These are phyloP conservation scores for Polyporus tsugae DNA, from an alignment of 1,284 basidiomycete species.

Conservation along the genomic window DNA sequence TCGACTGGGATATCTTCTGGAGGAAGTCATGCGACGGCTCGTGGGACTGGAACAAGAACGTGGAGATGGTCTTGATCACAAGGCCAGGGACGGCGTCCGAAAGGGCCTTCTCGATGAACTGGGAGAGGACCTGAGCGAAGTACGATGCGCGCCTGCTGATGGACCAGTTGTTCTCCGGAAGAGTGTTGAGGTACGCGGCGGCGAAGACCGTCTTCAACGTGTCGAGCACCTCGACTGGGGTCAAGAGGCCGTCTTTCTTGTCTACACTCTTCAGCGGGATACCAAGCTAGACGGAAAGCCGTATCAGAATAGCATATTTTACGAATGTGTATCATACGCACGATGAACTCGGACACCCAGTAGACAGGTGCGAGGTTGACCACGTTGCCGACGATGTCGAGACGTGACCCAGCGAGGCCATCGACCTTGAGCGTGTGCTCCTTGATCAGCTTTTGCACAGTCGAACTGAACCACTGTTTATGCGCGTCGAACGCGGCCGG, in stretches of 20 bases:
- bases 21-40: conserved; percentile 54
- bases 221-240: conserved; percentile 57
- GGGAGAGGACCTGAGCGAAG: conserved; percentile 51
- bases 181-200: conserved; percentile 67
- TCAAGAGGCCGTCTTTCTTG: conserved; percentile 56
- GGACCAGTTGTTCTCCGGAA: conserved; percentile 65
- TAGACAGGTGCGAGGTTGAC: conserved; percentile 71
- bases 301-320: conserved; percentile 1
- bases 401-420: conserved; percentile 45
- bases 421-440: conserved; percentile 47
- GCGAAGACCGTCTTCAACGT: conserved; percentile 52
- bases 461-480: conserved; percentile 49
- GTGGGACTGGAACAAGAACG: conserved; percentile 40
- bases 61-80: conserved; percentile 17
- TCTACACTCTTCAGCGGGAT: conserved; percentile 66
- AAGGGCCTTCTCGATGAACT: conserved; percentile 52
- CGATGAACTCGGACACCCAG: conserved; percentile 70
- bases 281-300: conserved; percentile 50
- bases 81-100: conserved; percentile 32
- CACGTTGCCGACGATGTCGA: conserved; percentile 80
- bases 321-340: conserved; percentile 44
- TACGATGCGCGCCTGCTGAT: conserved; percentile 56
- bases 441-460: conserved; percentile 48
- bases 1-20: conserved; percentile 49
- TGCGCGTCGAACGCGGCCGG: conserved; percentile 29